These are phyloP conservation scores for Nyssa sinensis DNA, from an alignment of 148 eudicot species.

Conservation along the genomic window DNA sequence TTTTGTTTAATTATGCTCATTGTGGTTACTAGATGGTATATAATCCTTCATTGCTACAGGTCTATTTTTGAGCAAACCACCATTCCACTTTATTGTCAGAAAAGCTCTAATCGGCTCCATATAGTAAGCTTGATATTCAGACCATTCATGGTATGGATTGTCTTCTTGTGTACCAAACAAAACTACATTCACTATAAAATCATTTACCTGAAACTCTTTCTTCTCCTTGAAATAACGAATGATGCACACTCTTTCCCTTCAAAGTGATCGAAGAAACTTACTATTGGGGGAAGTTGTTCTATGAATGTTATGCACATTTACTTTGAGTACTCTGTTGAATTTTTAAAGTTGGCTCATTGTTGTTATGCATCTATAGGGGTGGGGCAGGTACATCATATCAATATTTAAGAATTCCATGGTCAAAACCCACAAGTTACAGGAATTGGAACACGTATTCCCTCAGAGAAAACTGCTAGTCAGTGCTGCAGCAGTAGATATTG, in stretches of 20 bases:
- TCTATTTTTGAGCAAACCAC: conserved; percentile 30
- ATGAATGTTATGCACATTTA: too few relatives aligned
- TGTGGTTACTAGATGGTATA: background rate
- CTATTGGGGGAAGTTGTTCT: background rate
- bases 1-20: background rate
- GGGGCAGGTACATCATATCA: too few relatives aligned
- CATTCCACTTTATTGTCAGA: conserved; percentile 49
- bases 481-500: too few relatives aligned
- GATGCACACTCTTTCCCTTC: background rate
- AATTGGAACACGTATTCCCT: too few relatives aligned
- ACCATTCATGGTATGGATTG: conserved; percentile 72
- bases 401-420: too few relatives aligned
- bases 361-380: too few relatives aligned
- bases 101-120: conserved; percentile 64
- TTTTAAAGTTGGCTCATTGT: too few relatives aligned
- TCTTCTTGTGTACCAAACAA: background rate
- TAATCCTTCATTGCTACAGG: conserved; percentile 34
- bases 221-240: background rate
- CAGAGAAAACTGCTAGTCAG: too few relatives aligned
- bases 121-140: conserved; percentile 52
- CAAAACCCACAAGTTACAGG: too few relatives aligned
- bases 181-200: too few relatives aligned
- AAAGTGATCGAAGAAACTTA: background rate
- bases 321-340: background rate
- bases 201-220: conserved; percentile 1